Base-by-base conservation (phyloP, 2,329 filamentous ascomycete genomes). In the Colletotrichum sansevieriae region DNA sequence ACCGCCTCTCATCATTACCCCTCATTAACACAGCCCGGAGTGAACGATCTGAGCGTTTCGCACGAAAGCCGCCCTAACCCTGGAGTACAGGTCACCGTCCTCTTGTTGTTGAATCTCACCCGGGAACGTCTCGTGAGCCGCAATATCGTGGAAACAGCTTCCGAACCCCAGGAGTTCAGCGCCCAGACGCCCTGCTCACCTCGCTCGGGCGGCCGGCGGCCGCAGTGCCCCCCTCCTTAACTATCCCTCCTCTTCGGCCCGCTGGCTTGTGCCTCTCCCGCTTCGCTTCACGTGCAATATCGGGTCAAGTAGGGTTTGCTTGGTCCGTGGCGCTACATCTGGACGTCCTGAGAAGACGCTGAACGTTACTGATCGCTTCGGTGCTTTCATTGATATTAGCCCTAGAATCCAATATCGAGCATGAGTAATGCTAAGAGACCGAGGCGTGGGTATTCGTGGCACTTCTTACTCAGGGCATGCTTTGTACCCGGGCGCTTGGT, bases 131-230 rank as follows among this genome's bases (percentile, higher is more conserved):
- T 57, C 63, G 41, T 56, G 64, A 66, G 58, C 58, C 41, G 49
- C 57, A 63, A 56, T 57, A 35, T 49, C 33, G 57, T 47, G 64
- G 58, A 66, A 56, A 62, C 49, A 18, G n/a, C 41, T 56, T 56
- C 58, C 64, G 64, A 49, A 58, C 57, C 55, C 64, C 51, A 63
- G 58, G 57, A 18, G 58, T 56, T 49, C 58, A 55, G 58, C 71
- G 76, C 59, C 75, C 74, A 57, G 71, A 75, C 47, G 77, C 80
- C 63, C 81, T 83, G 68, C 74, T 80, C 37, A 12, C 74, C 79
- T 58, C 76, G 73, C 58, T 75, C 73, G 60, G 52, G 41, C 54
- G 52, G 46, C 46, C 51, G 33, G 29, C 51, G 55, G 22, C 55
- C 49, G 47, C 8, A 39, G 47, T 4, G 51, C 41, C 57, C 33